A percentile compares a stretch with the other conserved stretches of the same genome.
Evolutionary conservation across 225 moss, liverwort and hornwort species (phyloP).

Genomic region (Bryum argenteum): DNA sequence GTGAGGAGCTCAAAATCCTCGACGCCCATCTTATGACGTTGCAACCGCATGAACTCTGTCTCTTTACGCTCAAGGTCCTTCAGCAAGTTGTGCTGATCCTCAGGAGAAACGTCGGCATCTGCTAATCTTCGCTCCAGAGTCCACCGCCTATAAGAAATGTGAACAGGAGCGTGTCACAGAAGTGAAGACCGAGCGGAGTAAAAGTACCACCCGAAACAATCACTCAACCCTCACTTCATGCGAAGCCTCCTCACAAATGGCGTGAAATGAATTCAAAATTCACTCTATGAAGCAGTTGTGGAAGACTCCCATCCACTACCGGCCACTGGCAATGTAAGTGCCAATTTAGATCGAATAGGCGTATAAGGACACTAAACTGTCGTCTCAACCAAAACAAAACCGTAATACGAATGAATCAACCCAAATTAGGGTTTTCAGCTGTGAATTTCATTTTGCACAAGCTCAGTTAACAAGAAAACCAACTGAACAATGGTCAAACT

Average conservation of each 20-base stretch:
- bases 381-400: too few relatives aligned
- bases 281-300: too few relatives aligned
- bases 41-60: conserved; percentile 96
- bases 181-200: background rate
- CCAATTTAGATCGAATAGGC: too few relatives aligned
- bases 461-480: background rate
- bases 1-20: conserved; percentile 98
- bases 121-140: conserved; percentile 82
- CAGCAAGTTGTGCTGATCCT: conserved; percentile 83
- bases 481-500: too few relatives aligned
- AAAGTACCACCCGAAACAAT: background rate
- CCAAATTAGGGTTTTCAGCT: too few relatives aligned
- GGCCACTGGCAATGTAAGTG: too few relatives aligned
- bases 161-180: too few relatives aligned
- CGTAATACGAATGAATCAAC: too few relatives aligned
- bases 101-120: conserved; percentile 84
- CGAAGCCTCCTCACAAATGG: too few relatives aligned
- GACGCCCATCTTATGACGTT: conserved; percentile 98
- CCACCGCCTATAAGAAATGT: conserved; percentile 62
- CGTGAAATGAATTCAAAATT: too few relatives aligned
- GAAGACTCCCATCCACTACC: too few relatives aligned
- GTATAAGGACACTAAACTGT: too few relatives aligned
- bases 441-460: background rate
- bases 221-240: background rate
- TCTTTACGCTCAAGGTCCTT: conserved; percentile 98